These are phyloP conservation scores for Myotisia sp. DNA, from an alignment of 2,329 filamentous ascomycete species.

Conservation along the genomic window DNA sequence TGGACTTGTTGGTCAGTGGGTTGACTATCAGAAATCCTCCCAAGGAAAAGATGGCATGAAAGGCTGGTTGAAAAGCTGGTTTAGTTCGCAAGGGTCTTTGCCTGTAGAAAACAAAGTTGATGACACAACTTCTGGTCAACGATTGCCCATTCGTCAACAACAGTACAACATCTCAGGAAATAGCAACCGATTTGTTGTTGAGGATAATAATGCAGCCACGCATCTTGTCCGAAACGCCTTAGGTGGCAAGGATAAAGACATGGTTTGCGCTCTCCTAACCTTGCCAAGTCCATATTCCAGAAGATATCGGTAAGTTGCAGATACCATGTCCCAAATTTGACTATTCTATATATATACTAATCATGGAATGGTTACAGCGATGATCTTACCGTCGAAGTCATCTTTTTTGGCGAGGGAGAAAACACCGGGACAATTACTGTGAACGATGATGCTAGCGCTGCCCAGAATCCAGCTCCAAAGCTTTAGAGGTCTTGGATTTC, in stretches of 20 bases:
- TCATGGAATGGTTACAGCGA: slow-evolving; percentile 46
- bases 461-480: slow-evolving; percentile 35
- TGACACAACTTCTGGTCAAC: slow-evolving; percentile 49
- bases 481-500: too few relatives aligned
- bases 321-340: not conserved
- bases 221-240: slow-evolving; percentile 91
- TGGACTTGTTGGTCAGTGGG: slow-evolving; percentile 90
- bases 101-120: slow-evolving; percentile 56
- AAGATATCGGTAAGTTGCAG: slow-evolving; percentile 62
- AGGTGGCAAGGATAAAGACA: slow-evolving; percentile 83
- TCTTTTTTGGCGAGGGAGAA: slow-evolving; percentile 81
- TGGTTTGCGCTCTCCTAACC: slow-evolving; percentile 81
- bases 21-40: slow-evolving; percentile 54
- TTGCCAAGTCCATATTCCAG: slow-evolving; percentile 82
- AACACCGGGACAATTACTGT: slow-evolving; percentile 64
- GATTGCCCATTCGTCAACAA: slow-evolving; percentile 67
- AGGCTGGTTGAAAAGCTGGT: slow-evolving; percentile 62
- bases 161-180: slow-evolving; percentile 68
- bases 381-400: slow-evolving; percentile 91
- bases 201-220: slow-evolving; percentile 92
- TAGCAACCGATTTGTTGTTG: slow-evolving; percentile 73
- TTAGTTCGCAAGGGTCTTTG: slow-evolving; percentile 41
- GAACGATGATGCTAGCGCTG: slow-evolving; percentile 74
- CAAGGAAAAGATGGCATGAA: slow-evolving; percentile 28
- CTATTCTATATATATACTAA: slow-evolving; percentile 7